Base-by-base conservation (phyloP, 2,329 filamentous ascomycete species). In the Fusarium irregulare region DNA sequence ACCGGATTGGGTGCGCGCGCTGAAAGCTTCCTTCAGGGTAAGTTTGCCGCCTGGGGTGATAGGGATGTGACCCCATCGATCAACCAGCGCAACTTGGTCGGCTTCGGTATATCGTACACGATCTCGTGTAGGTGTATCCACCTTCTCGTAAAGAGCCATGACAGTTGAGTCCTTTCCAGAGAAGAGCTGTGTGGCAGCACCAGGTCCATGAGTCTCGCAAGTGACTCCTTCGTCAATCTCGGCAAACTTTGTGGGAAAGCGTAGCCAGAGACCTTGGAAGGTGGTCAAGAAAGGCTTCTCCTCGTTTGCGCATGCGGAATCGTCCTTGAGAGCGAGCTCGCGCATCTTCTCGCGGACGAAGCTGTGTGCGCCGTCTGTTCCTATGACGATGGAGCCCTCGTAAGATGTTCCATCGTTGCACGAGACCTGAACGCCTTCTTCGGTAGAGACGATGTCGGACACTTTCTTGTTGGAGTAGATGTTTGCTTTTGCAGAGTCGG, bases 211-310 rank as follows among this genome's bases (percentile, higher is more conserved):
- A 14, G 78, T 79, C 60, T 81, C 79, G 16, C 49, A 72, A 4
- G 73, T 72, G 9, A 72, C 58, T 6, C 79, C 78, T 2, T 75
- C 50, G 1, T 54, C 47, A 1, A 74, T 32, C 7, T 58, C 56
- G 0, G 70, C 32, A 20, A 60, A 10, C 5, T 57, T 42, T 0
- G 62, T 71, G 0, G 78, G 77, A 37, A 80, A 72, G 7, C 76
- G 76, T n/a, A 78, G 37, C 79, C 80, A 82, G 41, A 82, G 65
- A 12, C 68, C 76, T 30, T 76, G 66, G 68, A 78, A 82, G 1
- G 68, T 75, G 1, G 77, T 73, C 20, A 77, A 56, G 49, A 74
- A 81, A 4, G 79, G 78, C 5, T 74, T 59, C 51, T 78, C 75
- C 0, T 73, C 69, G 53, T 80, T 75, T 6, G 73, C 47, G 14